Conservation (phyloP, 2,329 filamentous ascomycete species). For the Chrysoporthe deuterocubensis region DNA sequence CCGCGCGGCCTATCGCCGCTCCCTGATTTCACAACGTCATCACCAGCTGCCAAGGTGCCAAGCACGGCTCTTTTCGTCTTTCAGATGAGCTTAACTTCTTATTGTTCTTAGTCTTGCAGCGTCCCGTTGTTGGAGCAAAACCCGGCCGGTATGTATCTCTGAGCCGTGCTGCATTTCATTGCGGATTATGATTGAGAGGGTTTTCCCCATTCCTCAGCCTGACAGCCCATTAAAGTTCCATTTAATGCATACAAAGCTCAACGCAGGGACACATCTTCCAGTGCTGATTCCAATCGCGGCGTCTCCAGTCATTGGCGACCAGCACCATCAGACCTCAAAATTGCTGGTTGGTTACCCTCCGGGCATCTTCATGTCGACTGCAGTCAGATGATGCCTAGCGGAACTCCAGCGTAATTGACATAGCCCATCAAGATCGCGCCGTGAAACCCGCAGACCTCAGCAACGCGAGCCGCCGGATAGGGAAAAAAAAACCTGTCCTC, state of each 20-base stretch:
- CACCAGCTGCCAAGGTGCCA: not conserved
- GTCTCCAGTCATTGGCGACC: no score
- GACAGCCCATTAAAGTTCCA: no score
- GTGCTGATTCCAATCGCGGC: no score
- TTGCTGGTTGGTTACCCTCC: no score
- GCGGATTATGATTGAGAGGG: no score
- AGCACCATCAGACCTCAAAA: no score
- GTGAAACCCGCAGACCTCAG: not conserved
- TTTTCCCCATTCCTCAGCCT: no score
- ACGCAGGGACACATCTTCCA: no score
- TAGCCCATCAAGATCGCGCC: not conserved
- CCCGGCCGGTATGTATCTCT: no score
- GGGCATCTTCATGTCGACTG: not conserved
- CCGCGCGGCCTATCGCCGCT: not conserved
- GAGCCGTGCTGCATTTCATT: no score
- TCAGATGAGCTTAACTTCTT: not conserved
- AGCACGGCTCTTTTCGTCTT: not conserved
- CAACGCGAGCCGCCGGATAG: not conserved
- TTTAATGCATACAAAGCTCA: no score
- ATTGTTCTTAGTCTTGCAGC: not conserved
- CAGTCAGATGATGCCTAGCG: not conserved
- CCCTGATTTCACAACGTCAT: slow-evolving; percentile 12
- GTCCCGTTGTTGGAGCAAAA: no score
- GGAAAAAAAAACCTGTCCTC: not conserved
- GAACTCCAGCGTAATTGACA: not conserved